Evolutionary conservation across 1,284 basidiomycete genomes (phyloP).

Genomic region (Moesziomyces sp.): DNA sequence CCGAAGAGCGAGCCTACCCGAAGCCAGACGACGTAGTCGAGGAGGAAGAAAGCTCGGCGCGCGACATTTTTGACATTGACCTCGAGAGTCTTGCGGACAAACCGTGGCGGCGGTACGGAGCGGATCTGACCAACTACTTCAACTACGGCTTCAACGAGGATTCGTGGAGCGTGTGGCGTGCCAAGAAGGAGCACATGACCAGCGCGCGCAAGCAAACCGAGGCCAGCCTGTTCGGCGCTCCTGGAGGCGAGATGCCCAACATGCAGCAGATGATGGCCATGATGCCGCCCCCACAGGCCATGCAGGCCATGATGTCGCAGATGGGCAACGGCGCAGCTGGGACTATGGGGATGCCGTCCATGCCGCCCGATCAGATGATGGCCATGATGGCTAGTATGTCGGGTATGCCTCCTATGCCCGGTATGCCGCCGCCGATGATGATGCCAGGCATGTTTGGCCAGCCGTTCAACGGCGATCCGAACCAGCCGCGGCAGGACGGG

Average conservation of each 20-base stretch:
- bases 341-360: constrained; percentile 53
- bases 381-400: constrained; percentile 59
- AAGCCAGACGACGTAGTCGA: constrained; percentile 64
- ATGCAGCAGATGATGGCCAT: constrained; percentile 51
- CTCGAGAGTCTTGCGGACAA: constrained; percentile 80
- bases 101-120: constrained; percentile 90
- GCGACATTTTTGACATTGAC: constrained; percentile 84
- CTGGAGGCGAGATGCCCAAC: constrained; percentile 25
- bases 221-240: constrained; percentile 22
- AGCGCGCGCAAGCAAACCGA: constrained; percentile 75
- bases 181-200: constrained; percentile 82
- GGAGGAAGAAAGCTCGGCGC: constrained; percentile 64
- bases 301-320: constrained; percentile 60
- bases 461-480: constrained; percentile 18
- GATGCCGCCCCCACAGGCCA: constrained; percentile 50
- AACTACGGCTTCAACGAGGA: constrained; percentile 99
- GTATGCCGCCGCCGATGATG: constrained; percentile 42
- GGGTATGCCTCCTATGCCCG: constrained; percentile 36
- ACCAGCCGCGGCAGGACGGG: constrained; percentile 15
- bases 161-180: constrained; percentile 90
- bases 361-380: constrained; percentile 60
- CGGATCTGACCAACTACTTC: constrained; percentile 97
- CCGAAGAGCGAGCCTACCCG: constrained; percentile 57
- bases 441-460: constrained; percentile 43
- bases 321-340: constrained; percentile 21